A percentile compares a stretch with the other conserved stretches of the same genome.
Conservation (phyloP, 2,329 filamentous ascomycete genomes). For the Annulohypoxylon truncatum region DNA sequence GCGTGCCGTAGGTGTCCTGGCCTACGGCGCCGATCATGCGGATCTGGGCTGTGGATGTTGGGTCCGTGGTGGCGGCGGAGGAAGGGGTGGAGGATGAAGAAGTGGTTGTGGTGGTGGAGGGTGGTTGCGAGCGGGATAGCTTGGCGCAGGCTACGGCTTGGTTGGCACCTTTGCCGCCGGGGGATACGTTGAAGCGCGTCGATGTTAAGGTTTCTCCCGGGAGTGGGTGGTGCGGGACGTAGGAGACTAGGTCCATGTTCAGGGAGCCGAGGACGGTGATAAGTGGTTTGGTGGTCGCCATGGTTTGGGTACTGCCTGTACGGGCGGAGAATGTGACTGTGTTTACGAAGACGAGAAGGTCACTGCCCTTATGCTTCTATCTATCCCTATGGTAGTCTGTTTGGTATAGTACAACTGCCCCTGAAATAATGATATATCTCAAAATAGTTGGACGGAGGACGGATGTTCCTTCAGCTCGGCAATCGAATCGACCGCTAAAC, state of each 20-base stretch:
- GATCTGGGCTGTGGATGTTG: slow-evolving; percentile 57
- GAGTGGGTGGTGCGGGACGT: slow-evolving; percentile 83
- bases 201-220: slow-evolving; percentile 90
- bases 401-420: neutral
- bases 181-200: slow-evolving; percentile 79
- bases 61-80: slow-evolving; percentile 39
- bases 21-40: slow-evolving; percentile 82
- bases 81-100: slow-evolving; percentile 52
- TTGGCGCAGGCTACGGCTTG: slow-evolving; percentile 91
- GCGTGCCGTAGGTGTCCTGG: slow-evolving; percentile 71
- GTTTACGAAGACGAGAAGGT: neutral
- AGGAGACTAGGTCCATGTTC: slow-evolving; percentile 92
- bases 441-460: neutral
- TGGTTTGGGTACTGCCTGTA: neutral
- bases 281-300: slow-evolving; percentile 46
- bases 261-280: slow-evolving; percentile 93
- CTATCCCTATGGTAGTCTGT: neutral
- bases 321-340: neutral
- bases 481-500: slow-evolving; percentile 32
- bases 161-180: slow-evolving; percentile 95
- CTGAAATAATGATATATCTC: neutral
- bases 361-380: neutral
- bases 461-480: slow-evolving; percentile 9
- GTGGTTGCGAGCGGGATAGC: slow-evolving; percentile 70
- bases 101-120: slow-evolving; percentile 53